phyloP scores from a whole-genome alignment of 352 stramenopile species.

The Pythium diclinum region DNA sequence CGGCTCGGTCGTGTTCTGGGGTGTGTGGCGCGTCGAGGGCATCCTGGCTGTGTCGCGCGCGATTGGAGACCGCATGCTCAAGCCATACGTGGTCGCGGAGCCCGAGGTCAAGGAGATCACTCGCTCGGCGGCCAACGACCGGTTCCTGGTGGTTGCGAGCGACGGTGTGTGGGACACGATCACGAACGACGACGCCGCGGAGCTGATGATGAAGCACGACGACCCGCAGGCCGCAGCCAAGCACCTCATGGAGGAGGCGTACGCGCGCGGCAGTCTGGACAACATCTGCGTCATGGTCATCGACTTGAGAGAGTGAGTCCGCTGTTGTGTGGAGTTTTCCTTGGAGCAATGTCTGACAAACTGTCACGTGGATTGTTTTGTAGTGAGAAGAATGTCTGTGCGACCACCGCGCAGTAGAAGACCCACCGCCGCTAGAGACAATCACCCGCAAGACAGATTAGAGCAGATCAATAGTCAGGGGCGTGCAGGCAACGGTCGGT shows the following conservation, averaged over 20 bases:
- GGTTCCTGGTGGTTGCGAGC: slow-evolving; percentile 84
- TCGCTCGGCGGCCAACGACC: slow-evolving; percentile 56
- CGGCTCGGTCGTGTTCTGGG: slow-evolving; percentile 89
- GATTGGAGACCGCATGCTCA: slow-evolving; percentile 91
- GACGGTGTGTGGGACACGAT: slow-evolving; percentile 93
- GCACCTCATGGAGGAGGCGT: slow-evolving; percentile 85
- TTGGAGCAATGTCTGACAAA: neutral
- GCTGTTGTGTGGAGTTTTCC: neutral
- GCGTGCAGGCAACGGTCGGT: neutral
- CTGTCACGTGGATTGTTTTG: neutral
- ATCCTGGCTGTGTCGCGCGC: slow-evolving; percentile 91
- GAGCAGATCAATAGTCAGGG: slow-evolving; percentile 3
- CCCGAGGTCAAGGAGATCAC: slow-evolving; percentile 81
- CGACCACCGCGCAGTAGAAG: slow-evolving; percentile 17
- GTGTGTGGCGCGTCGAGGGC: slow-evolving; percentile 92
- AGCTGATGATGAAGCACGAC: slow-evolving; percentile 65
- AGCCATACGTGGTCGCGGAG: slow-evolving; percentile 90
- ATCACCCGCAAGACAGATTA: neutral
- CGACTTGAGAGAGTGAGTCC: slow-evolving; percentile 73
- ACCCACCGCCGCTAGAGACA: neutral
- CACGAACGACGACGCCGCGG: slow-evolving; percentile 82
- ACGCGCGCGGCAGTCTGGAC: slow-evolving; percentile 80
- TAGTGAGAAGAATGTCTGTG: slow-evolving; percentile 55
- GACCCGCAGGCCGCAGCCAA: slow-evolving; percentile 69
- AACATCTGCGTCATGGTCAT: slow-evolving; percentile 92